Percentiles rank a stretch among this genome's conserved stretches.
These are phyloP conservation scores for Paraphaeosphaeria minitans DNA, from an alignment of 2,329 filamentous ascomycete species.

Conservation along the genomic window DNA sequence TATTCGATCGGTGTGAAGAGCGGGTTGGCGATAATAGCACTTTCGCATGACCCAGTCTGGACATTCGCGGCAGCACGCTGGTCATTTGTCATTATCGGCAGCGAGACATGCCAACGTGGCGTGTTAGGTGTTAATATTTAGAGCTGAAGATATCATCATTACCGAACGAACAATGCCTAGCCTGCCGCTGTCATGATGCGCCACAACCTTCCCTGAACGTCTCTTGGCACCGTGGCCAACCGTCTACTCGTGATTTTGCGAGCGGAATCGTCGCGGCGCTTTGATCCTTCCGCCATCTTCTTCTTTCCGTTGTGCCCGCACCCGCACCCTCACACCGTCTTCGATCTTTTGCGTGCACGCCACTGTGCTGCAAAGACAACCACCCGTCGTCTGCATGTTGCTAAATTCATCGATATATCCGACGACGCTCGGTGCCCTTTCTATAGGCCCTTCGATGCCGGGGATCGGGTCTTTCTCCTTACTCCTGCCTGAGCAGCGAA, in stretches of 20 bases:
- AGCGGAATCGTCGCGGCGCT: not conserved
- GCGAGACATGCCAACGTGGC: too few relatives aligned
- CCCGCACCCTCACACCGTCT: not conserved
- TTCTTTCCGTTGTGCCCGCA: not conserved
- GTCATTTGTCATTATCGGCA: too few relatives aligned
- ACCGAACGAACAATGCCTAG: not conserved
- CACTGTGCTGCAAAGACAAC: not conserved
- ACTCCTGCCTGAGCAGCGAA: slow-evolving; percentile 30
- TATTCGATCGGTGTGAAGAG: too few relatives aligned
- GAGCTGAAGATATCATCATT: slow-evolving; percentile 1
- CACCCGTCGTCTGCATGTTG: not conserved
- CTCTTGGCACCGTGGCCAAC: not conserved
- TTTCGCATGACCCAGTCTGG: too few relatives aligned
- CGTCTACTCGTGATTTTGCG: not conserved
- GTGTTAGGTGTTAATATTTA: not conserved
- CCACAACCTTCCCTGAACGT: not conserved
- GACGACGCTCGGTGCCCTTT: too few relatives aligned
- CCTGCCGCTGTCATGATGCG: not conserved
- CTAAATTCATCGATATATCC: not conserved
- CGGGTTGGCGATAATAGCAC: too few relatives aligned
- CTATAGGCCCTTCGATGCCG: not conserved
- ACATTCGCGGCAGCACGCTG: too few relatives aligned
- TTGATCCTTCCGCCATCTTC: not conserved
- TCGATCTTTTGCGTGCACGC: not conserved
- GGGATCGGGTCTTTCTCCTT: slow-evolving; percentile 24